These are phyloP conservation scores for Cutaneotrichosporon cutaneum DNA, from an alignment of 1,284 basidiomycete species.

Conservation along the genomic window DNA sequence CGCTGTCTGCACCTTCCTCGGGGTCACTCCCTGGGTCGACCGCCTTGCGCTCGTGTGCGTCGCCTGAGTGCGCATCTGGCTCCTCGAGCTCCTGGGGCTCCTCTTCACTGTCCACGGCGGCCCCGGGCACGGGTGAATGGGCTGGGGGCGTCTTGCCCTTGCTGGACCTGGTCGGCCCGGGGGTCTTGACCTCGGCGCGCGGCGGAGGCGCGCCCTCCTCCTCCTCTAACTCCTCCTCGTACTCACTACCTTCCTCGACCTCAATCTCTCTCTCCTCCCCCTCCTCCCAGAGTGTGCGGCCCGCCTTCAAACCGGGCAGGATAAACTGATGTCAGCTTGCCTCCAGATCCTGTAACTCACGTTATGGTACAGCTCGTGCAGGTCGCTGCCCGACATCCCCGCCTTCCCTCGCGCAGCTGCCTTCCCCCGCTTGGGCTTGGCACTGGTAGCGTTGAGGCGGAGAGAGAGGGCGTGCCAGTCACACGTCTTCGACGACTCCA, in stretches of 20 bases:
- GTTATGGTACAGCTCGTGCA: slow-evolving; percentile 36
- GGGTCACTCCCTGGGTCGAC: neutral
- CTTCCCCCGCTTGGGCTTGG: neutral
- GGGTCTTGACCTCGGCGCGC: neutral
- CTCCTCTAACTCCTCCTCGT: neutral
- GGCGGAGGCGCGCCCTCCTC: neutral
- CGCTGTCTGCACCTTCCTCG: neutral
- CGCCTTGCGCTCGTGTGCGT: neutral
- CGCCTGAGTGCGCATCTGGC: neutral
- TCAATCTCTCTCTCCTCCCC: neutral
- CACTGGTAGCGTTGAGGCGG: slow-evolving; percentile 13
- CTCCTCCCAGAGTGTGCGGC: slow-evolving; percentile 29
- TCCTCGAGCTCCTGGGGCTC: neutral
- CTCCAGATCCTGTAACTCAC: slow-evolving; percentile 25
- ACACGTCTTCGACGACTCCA: slow-evolving; percentile 31
- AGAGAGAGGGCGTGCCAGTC: slow-evolving; percentile 38
- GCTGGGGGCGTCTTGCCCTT: neutral
- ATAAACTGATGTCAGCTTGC: slow-evolving; percentile 27
- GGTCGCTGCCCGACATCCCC: slow-evolving; percentile 27
- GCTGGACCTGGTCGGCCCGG: neutral
- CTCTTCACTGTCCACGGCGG: neutral
- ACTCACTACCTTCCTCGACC: neutral
- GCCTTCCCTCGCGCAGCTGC: slow-evolving; percentile 5
- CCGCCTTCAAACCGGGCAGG: slow-evolving; percentile 31
- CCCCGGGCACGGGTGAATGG: too few species aligned